Base-by-base conservation (phyloP, 2,329 filamentous ascomycete species). In the Juglanconis sp. region DNA sequence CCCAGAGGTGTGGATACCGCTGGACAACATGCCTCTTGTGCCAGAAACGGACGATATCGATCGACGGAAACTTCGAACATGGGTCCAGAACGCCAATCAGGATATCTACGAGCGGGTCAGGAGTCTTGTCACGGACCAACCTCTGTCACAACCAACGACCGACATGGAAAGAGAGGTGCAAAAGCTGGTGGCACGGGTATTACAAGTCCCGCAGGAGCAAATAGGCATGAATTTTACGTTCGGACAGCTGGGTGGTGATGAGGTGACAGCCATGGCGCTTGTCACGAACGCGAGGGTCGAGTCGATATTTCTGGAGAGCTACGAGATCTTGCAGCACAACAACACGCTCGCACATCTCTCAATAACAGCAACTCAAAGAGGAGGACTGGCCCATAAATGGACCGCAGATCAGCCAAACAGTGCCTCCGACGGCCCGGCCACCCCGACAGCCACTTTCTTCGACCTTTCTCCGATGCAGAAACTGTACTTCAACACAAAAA, bases 401-500 rank as follows among this genome's bases (percentile, higher is more conserved):
- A 71, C 69, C 36, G 76, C 74, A 31, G 66, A 73, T 42, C 67
- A 66, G 1, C 58, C 66, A 8, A 74, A 76, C 24, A 71, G 62
- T 36, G 49, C 57, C 11, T 36, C 53, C 32, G 58, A 57, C 9
- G 44, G 24, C 15, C 44, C 57, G 11, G n/a, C 48, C 15, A 44
- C 49, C 13, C 53, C 51, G 5, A 46, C 59, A 31, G 55, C 53
- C 24, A 51, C 60, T 11, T 59, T 62, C 36, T 83, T 81, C 63
- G 76, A 77, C 9, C 72, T 84, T 9, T 79, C 81, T 1, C 77
- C 81, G 3, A 83, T 83, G 77, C 81, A 84, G 68, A 77, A 79
- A 57, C 71, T 84, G 4, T 81, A 81, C 65, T 82, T 84, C 55
- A 73, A 79, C 63, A 80, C 79, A 0, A 68, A 72, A 2, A 77